phyloP scores from a whole-genome alignment of 2,329 filamentous ascomycete species.

The Aschersonia sp. region DNA sequence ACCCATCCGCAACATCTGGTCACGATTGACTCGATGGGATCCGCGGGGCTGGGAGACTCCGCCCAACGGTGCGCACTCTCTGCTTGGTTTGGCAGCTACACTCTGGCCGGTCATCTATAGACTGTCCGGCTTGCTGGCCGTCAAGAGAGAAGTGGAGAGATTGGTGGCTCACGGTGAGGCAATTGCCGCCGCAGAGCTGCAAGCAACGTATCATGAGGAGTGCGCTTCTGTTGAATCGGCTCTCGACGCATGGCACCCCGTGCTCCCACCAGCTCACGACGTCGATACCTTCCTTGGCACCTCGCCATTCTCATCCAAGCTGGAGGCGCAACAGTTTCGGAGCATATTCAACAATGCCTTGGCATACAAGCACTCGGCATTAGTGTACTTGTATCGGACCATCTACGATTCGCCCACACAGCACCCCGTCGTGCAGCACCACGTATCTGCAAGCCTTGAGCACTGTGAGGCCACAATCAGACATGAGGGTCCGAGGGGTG shows the following conservation, averaged over 20 bases:
- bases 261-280: constrained; percentile 23
- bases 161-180: constrained; percentile 26
- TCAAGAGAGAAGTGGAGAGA: constrained; percentile 35
- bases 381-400: constrained; percentile 42
- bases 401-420: constrained; percentile 32
- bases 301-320: constrained; percentile 1
- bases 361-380: constrained; percentile 42
- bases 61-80: constrained; percentile 38
- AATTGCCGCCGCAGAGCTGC: constrained; percentile 30
- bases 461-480: constrained; percentile 41
- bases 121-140: constrained; percentile 37
- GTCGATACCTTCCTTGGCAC: not conserved
- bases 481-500: constrained; percentile 45
- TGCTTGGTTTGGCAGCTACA: constrained; percentile 46
- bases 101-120: constrained; percentile 50
- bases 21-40: constrained; percentile 29
- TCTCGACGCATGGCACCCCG: constrained; percentile 40
- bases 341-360: constrained; percentile 45
- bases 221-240: constrained; percentile 40
- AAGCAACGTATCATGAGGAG: constrained; percentile 34
- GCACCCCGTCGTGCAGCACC: constrained; percentile 36
- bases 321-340: constrained; percentile 29
- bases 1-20: constrained; percentile 17
- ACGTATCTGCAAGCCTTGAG: constrained; percentile 32
- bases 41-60: constrained; percentile 29